Base-by-base conservation (phyloP, 768 basidiomycete genomes). In the Macrolepiota fuliginosa region DNA sequence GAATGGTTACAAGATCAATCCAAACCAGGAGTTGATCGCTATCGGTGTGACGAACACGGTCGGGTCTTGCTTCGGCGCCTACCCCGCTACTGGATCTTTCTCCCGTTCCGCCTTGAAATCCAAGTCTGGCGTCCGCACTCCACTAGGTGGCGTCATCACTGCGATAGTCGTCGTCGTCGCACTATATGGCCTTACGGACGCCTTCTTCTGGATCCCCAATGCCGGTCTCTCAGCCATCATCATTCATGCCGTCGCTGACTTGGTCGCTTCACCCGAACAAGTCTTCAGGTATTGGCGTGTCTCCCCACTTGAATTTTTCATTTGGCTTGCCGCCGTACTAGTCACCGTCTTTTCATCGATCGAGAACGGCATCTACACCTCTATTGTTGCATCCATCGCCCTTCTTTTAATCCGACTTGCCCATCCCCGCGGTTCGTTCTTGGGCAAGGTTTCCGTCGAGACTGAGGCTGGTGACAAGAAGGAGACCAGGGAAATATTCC, bases 61-160 rank as follows among this genome's bases (percentile, higher is more conserved):
- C 64, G 96, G 96, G 2, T 90, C 92, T 15, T 79, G 91, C 66
- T 98, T 99, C 73, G 83, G 80, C 50, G 96, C 95, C 0, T 98
- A 97, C 73, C 96, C 97, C 9, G 93, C 96, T 0, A 99, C 97
- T 12, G 97, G 97, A 1, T 98, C 96, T 0, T 99, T 99, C 83
- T 97, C 96, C 40, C 91, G 97, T n/a, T 92, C 95, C 2, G 97
- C 97, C 1, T 79, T 99, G 70, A 95, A 97, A 75, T 87, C 92
- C 32, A 98, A 96, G 74, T 96, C 93, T 0, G 97, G 97, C 52
- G 96, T 98, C n/a, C 86, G 96, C 56, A 98, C 97, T 2, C 97
- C 97, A 7, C 81, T 89, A 10, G 94, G 92, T 11, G 97, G 97
- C 60, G 81, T 95, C 61, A 71, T 91, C 66, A 90, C 94, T 22